Percentiles rank a stretch among this genome's conserved stretches.
These are phyloP conservation scores for Kondoa subrosea DNA, from an alignment of 768 basidiomycete genomes.

Conservation along the genomic window DNA sequence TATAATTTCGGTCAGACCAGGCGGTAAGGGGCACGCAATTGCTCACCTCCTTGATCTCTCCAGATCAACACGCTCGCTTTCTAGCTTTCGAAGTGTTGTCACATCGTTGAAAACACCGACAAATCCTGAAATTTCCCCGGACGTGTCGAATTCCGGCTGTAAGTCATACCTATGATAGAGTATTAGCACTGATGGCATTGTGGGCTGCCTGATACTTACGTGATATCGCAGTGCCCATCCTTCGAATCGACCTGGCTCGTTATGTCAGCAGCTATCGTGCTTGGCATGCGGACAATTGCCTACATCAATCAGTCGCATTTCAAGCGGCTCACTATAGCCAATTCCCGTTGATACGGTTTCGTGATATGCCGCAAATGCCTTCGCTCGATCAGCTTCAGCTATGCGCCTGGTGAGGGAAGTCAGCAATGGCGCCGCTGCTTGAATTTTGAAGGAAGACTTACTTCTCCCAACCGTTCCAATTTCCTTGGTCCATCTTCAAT, in stretches of 20 bases:
- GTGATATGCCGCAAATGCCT: conserved; percentile 1
- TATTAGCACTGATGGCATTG: no score
- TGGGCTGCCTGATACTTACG: no score
- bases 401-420: no score
- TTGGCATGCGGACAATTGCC: no score
- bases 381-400: not conserved
- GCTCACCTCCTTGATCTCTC: conserved; percentile 7
- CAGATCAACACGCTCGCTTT: conserved; percentile 14
- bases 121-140: conserved; percentile 10
- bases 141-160: conserved; percentile 11
- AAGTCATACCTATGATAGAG: no score
- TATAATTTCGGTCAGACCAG: no score
- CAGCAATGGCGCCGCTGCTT: no score
- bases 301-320: conserved; percentile 12
- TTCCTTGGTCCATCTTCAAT: conserved; percentile 5
- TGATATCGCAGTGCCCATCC: conserved; percentile 11
- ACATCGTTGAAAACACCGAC: conserved; percentile 18
- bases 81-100: conserved; percentile 12
- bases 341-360: conserved; percentile 9
- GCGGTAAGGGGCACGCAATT: not conserved
- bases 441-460: no score
- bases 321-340: conserved; percentile 14
- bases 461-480: conserved; percentile 9
- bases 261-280: no score
- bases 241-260: no score